phyloP scores from a whole-genome alignment of 106 monocot species.

The Platanthera guangdongensis region DNA sequence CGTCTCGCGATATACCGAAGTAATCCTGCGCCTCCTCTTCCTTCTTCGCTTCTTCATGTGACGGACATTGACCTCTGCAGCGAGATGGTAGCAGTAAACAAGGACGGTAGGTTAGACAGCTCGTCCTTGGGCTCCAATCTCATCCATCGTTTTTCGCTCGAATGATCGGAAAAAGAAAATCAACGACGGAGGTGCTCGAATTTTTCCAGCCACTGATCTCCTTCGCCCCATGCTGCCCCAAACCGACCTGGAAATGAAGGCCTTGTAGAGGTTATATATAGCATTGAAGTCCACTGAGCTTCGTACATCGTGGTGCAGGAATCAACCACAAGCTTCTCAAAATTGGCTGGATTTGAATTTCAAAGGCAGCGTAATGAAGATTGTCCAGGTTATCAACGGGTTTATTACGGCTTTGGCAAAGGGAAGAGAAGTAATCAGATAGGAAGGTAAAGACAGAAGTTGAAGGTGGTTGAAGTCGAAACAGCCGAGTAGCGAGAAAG shows the following conservation, averaged over 20 bases:
- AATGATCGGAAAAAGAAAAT: too few relatives aligned
- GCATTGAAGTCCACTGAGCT: neutral
- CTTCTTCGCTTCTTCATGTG: too few relatives aligned
- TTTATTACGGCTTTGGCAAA: neutral
- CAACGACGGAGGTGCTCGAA: too few relatives aligned
- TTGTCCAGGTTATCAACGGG: neutral
- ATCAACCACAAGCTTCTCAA: neutral
- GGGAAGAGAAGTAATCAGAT: neutral
- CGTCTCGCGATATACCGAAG: too few relatives aligned
- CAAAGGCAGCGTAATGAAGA: neutral
- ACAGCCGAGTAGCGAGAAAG: neutral
- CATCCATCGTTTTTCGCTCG: too few relatives aligned
- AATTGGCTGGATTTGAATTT: neutral
- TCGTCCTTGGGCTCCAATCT: too few relatives aligned
- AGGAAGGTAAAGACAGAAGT: neutral
- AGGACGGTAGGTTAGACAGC: too few relatives aligned
- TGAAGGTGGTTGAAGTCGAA: slow-evolving; percentile 1
- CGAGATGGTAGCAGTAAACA: too few relatives aligned
- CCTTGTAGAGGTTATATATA: neutral
- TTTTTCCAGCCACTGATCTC: neutral
- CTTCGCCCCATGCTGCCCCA: neutral
- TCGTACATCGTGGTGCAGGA: neutral
- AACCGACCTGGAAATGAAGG: slow-evolving; percentile 8
- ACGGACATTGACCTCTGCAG: too few relatives aligned
- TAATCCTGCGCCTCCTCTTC: too few relatives aligned